Base-by-base conservation (phyloP, 257 asterid genomes). In the Thymus mandschuricus region DNA sequence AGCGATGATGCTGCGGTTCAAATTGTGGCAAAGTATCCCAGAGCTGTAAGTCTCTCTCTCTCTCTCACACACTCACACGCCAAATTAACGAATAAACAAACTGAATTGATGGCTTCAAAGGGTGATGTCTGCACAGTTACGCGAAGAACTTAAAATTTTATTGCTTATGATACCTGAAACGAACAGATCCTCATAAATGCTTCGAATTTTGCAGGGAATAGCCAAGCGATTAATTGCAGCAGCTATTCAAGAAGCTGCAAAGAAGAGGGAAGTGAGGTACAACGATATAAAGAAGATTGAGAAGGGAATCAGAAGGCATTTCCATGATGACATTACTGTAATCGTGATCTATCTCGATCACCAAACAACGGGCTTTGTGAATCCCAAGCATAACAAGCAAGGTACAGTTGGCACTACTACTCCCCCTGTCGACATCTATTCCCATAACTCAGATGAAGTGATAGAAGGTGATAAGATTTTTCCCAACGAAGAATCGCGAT, bases 311-410 rank as follows among this genome's bases (percentile, higher is more conserved):
- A 75, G 99, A 80, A 86, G 99, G 29, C 97, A 92, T 82, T 92
- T 95, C 81, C 99, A 89, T 21, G 99, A 95, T 30, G 98, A 95
- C 74, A 95, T 92, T 60, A 87, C 91, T 41, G 97, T 92, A 50
- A 67, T 95, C 15, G 98, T 95, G 51, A 71, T 89, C 51, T 95
- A 85, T 74, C 97, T 95, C 40, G 96, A 92, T 80, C 84, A 86
- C 65, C 78, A 85, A 29, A 81, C 66, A 75, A 70, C 74, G 7
- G 6, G 41, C 52, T 63, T 85, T 0, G 74, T 80, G 6, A 54
- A 70, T 38, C 64, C 78, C 15, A 81, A 69, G 54, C 72, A 60
- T 31, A 81, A 64, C 21, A 81, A 72, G 43, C 86, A 76, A 65
- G 79, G 82, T 58, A 13, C 71, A 10, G 43, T 69, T 46, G 90